Evolutionary conservation across 1,139 yeast genomes (phyloP), one percentile per base, ranked within the genome.

Genomic region (Wickerhamomyces sp.): DNA sequence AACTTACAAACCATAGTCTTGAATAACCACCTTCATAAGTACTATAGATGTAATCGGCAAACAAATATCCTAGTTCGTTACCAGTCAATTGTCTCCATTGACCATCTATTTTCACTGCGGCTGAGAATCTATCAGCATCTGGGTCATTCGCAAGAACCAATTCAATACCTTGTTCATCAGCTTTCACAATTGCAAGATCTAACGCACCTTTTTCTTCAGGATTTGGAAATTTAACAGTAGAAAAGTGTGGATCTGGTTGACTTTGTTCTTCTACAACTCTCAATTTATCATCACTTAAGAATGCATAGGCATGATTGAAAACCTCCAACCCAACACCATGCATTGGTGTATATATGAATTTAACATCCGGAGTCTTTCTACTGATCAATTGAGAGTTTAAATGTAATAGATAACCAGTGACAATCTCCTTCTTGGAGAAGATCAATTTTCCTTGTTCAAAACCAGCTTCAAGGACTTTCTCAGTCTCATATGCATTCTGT

Each of bases 171-270:
- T 60, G 52, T 1, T 57, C 58, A 40, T 72, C 69, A 0, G 70
- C 67, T 2, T 67, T 62, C 14, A 62, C 48, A 31, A 83, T 82
- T 0, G 96, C 93, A 43, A 84, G 60, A 53, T 81, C 85, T 48
- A 93, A 69, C 0, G 98, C 98, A 2, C 97, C 97, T 51, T 80
- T 78, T 60, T 93, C 99, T 64, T 93, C 99, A 0, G 99, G 99
- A 58, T 93, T 93, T 5, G 99, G 99, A 60, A 93, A 93, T 40
- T 66, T 67, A 9, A 91, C 97, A 0, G 97, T 87, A 2, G 90
- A 78, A 60, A 93, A 93, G 30, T 72, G 76, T 0, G 98, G 95
- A 64, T 93, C 91, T 0, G 98, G 96, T 0, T 53, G 33, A 5
- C 73, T 72, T 62, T 93, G 99, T 54, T 79, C 78, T 3, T 61